These are phyloP conservation scores for Smittium culicis DNA, from an alignment of 371 early-diverging fungal species.

Conservation along the genomic window DNA sequence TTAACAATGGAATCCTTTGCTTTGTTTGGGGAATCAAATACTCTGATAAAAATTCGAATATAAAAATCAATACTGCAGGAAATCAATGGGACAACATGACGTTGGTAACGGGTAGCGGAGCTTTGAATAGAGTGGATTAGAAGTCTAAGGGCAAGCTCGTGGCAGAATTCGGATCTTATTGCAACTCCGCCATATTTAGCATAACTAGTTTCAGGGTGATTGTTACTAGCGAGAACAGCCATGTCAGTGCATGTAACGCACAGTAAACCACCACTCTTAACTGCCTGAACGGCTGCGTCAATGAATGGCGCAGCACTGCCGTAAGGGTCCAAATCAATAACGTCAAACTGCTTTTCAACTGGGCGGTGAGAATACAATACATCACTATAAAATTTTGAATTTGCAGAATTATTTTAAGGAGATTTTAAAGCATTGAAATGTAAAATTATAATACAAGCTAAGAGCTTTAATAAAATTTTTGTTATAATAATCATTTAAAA, in stretches of 20 bases:
- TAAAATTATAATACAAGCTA: no score
- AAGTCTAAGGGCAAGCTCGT: conserved; percentile 83
- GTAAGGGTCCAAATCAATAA: conserved; percentile 97
- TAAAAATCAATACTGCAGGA: conserved; percentile 98
- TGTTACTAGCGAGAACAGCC: conserved; percentile 87
- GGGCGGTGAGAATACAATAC: conserved; percentile 70
- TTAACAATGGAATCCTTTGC: conserved; percentile 67
- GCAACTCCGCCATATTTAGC: conserved; percentile 93
- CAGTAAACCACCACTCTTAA: conserved; percentile 86
- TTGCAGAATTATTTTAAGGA: conserved; percentile 11
- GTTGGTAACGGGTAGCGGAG: conserved; percentile 76
- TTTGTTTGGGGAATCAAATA: conserved; percentile 57
- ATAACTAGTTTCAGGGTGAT: conserved; percentile 79
- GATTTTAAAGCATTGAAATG: no score
- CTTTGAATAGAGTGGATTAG: conserved; percentile 74
- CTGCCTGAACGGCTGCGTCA: conserved; percentile 89
- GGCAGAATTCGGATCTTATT: conserved; percentile 62
- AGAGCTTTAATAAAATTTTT: conserved; percentile 4
- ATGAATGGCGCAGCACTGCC: conserved; percentile 96
- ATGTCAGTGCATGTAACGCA: conserved; percentile 99
- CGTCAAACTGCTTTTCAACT: conserved; percentile 48
- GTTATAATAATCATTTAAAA: conserved; percentile 12
- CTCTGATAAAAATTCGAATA: conserved; percentile 95
- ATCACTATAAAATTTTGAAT: conserved; percentile 16
- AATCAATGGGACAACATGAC: conserved; percentile 80